phyloP scores from a whole-genome alignment of 2,329 filamentous ascomycete genomes.

The Trichophyton rubrum region DNA sequence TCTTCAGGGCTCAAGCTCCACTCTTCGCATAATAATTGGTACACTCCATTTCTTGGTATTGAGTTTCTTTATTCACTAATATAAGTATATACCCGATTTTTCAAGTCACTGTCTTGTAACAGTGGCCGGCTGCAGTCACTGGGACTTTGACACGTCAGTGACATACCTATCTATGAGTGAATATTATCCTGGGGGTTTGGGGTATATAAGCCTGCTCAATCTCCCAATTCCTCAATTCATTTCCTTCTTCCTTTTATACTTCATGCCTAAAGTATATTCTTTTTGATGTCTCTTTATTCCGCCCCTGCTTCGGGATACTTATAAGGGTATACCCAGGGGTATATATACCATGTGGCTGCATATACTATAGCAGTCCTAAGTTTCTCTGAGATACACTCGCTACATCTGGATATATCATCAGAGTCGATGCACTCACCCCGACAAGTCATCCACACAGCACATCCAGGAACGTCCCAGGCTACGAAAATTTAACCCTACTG shows the following conservation, averaged over 20 bases:
- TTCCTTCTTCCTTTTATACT: neutral
- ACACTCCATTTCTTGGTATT: neutral
- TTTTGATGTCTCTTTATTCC: no score
- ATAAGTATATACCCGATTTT: neutral
- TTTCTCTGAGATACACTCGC: no score
- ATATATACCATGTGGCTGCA: no score
- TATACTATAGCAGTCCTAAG: no score
- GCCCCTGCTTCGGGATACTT: no score
- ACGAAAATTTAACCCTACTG: no score
- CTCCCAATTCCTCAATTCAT: neutral
- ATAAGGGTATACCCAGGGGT: no score
- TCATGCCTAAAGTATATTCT: neutral
- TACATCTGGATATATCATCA: no score
- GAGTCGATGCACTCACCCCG: no score
- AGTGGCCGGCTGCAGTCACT: neutral
- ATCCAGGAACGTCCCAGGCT: no score
- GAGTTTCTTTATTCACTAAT: neutral
- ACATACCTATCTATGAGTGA: neutral
- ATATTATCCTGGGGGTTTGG: neutral
- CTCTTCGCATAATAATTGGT: neutral
- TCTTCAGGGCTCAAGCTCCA: neutral
- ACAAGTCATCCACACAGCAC: no score
- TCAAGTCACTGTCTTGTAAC: neutral
- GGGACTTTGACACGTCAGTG: neutral
- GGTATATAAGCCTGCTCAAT: neutral